A percentile compares a stretch with the other conserved stretches of the same genome.
Evolutionary conservation across 768 basidiomycete genomes (phyloP).

Genomic region (Tylopilus sp.): DNA sequence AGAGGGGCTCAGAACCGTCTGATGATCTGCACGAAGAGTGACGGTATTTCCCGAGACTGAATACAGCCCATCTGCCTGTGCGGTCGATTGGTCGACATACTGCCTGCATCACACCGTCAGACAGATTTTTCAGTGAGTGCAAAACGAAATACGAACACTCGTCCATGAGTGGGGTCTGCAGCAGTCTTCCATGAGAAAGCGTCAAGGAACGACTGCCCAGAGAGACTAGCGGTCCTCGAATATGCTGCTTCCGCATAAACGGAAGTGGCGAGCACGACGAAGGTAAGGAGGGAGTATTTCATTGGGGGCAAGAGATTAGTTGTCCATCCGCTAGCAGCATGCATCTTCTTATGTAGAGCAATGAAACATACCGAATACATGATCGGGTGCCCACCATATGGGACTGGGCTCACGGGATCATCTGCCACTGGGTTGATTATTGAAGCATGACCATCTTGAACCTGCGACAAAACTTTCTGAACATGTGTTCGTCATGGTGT

Average conservation of each 20-base stretch:
- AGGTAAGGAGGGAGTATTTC: too few relatives aligned
- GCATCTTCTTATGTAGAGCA: too few relatives aligned
- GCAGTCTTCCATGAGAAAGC: conserved; percentile 27
- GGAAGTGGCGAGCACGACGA: conserved; percentile 7
- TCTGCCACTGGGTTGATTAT: too few relatives aligned
- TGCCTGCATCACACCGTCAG: conserved; percentile 26
- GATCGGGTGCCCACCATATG: too few relatives aligned
- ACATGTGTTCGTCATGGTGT: too few relatives aligned
- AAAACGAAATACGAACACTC: conserved; percentile 16
- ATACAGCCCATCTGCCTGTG: conserved; percentile 55
- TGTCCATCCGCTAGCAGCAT: too few relatives aligned
- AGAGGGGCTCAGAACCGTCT: conserved; percentile 25
- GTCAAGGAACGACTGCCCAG: conserved; percentile 47
- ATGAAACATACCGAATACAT: too few relatives aligned
- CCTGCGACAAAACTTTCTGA: too few relatives aligned
- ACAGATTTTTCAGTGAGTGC: background rate
- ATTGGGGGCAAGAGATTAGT: too few relatives aligned
- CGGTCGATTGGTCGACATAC: conserved; percentile 47
- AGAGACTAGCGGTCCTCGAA: conserved; percentile 40
- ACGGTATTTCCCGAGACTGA: conserved; percentile 45
- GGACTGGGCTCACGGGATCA: too few relatives aligned
- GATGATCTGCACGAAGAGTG: conserved; percentile 34
- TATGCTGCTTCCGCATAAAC: conserved; percentile 40
- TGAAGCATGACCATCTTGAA: too few relatives aligned
- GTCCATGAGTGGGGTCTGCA: conserved; percentile 30